Base-by-base conservation (phyloP, 2,329 filamentous ascomycete species). In the Talaromyces albobiverticillius region DNA sequence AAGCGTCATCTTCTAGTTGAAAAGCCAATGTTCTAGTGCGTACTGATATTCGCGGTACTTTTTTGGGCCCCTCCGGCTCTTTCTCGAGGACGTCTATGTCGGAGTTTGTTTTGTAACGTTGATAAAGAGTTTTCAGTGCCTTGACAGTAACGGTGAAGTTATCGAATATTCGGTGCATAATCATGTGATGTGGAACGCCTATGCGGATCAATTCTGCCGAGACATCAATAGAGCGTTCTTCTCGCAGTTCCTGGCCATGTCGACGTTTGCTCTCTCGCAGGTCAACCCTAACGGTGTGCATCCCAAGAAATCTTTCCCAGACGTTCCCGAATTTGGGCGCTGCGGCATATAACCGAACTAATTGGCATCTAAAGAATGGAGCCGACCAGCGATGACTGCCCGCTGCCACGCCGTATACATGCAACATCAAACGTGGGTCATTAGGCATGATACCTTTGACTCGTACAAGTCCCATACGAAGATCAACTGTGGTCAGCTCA, bases 1-100 rank as follows among this genome's bases (percentile, higher is more conserved):
- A 99, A 0, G 90, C 87, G 47, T 94, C 93, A 68, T 99, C 94
- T 72, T 99, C 94, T 32, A 99, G 79, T 66, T 97, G 93, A 56
- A 99, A 93, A 2, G 96, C 75, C 22, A 99, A 79, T 4, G 88
- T 89, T 62, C 89, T 88, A 52, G 87, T 88, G 49, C 91, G 84
- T 9, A 99, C 61, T 0, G 91, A 93, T 20, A 99, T 78, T 65
- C 89, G 93, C 1, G 94, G 94, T 0, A 99, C 85, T 43, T 83
- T 78, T 68, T 95, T 97, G 0, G 95, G 90, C 0, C 82, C 86
- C 70, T 96, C 90, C 0, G 94, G 90, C 9, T 82, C 81, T 71
- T 96, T 96, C 14, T 88, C 85, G 2, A 96, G 78, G 32, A 95
- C 87, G 67, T 96, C 95, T 58, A 96, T 90, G 61, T 93, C 89